Evolutionary conservation across 2,329 filamentous ascomycete species (phyloP).

Genomic region (Cylindrodendrum hubeiense): DNA sequence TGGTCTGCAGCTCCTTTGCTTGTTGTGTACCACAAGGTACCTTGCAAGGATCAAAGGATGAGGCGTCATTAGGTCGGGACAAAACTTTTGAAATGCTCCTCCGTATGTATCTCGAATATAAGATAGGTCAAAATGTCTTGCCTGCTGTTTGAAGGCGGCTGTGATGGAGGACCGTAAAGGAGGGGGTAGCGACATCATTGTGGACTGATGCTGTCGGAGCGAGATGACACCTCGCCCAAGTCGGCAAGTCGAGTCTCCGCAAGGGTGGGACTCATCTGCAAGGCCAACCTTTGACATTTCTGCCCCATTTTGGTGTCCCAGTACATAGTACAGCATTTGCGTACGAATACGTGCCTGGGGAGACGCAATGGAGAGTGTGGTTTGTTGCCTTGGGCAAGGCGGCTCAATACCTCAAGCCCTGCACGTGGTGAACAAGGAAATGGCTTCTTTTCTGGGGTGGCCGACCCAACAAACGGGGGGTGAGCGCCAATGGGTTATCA

Average conservation of each 20-base stretch:
- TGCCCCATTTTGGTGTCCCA: constrained; percentile 13
- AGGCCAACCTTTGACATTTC: constrained; percentile 26
- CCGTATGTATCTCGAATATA: constrained; percentile 1
- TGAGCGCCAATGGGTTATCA: background rate
- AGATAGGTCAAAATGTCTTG: background rate
- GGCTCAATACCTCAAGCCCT: background rate
- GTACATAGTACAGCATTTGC: constrained; percentile 2
- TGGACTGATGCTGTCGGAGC: constrained; percentile 44
- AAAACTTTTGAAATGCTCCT: no score
- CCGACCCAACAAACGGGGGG: background rate
- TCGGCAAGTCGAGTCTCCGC: constrained; percentile 32
- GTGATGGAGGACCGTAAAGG: constrained; percentile 12
- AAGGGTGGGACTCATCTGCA: constrained; percentile 37
- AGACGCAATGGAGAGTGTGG: background rate
- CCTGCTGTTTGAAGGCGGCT: background rate
- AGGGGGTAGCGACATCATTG: constrained; percentile 42
- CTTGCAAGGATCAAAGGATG: no score
- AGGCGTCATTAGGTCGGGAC: no score
- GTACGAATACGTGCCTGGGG: constrained; percentile 1
- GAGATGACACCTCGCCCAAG: constrained; percentile 43
- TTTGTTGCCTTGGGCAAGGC: background rate
- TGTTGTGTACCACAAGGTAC: no score
- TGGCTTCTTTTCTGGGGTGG: background rate
- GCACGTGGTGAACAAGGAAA: constrained; percentile 19
- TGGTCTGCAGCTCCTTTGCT: no score